phyloP scores from a whole-genome alignment of 495 filamentous ascomycete genomes.

The Tetracladium setigerum region DNA sequence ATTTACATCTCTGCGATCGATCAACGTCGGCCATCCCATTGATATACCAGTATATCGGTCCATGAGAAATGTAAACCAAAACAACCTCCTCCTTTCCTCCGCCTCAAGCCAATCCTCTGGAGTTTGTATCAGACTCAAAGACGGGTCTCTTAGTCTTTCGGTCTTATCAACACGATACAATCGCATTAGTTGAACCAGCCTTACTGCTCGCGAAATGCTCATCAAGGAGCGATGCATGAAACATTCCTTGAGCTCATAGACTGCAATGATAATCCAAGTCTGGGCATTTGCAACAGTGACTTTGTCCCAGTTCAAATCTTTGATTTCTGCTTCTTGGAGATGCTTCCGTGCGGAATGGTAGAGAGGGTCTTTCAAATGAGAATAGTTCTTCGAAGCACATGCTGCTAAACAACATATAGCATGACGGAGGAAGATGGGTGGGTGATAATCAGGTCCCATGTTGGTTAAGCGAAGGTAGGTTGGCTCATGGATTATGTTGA shows the following conservation, averaged over 20 bases:
- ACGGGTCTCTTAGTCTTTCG: constrained; percentile 22
- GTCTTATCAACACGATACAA: constrained; percentile 36
- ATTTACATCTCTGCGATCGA: constrained; percentile 32
- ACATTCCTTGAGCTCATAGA: constrained; percentile 34
- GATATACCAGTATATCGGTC: constrained; percentile 40
- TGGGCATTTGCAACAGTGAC: constrained; percentile 39
- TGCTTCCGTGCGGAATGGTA: constrained; percentile 41
- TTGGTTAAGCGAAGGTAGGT: constrained; percentile 35
- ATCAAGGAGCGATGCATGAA: constrained; percentile 37
- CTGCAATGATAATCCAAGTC: constrained; percentile 35
- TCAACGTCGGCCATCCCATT: constrained; percentile 38
- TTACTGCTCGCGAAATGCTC: constrained; percentile 31
- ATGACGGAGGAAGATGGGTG: constrained; percentile 42
- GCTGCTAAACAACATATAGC: constrained; percentile 38
- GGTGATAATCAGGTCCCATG: constrained; percentile 34
- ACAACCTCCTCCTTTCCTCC: constrained; percentile 43
- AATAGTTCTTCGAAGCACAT: constrained; percentile 30
- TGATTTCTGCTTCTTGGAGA: constrained; percentile 40
- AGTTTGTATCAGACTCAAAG: constrained; percentile 28
- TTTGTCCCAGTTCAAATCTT: constrained; percentile 36
- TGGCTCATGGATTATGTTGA: constrained; percentile 33
- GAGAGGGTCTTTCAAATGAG: constrained; percentile 32
- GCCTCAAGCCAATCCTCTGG: constrained; percentile 37
- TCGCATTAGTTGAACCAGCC: constrained; percentile 38
- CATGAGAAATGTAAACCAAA: constrained; percentile 45